Evolutionary conservation across 805 yeast species (phyloP).

Genomic region (Phaffomyces antillensis): DNA sequence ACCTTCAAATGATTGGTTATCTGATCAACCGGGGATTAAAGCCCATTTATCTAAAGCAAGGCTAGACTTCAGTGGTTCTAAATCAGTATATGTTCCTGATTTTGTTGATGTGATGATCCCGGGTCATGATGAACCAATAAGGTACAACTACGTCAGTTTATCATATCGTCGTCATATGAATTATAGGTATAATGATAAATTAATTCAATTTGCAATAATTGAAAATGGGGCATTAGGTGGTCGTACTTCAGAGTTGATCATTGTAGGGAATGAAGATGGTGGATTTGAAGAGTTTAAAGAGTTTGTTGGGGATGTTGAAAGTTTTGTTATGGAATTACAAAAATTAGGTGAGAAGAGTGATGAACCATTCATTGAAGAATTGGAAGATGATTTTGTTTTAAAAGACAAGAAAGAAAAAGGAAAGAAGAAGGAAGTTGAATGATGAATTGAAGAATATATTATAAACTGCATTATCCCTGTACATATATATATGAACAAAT

Average conservation of each 20-base stretch:
- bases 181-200: conserved; percentile 28
- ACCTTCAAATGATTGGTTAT: conserved; percentile 12
- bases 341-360: not conserved
- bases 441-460: too few relatives aligned
- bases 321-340: conserved; percentile 12
- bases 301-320: conserved; percentile 14
- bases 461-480: not conserved
- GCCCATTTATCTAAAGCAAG: conserved; percentile 31
- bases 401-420: not conserved
- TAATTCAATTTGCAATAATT: conserved; percentile 36
- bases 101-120: conserved; percentile 31
- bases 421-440: not conserved
- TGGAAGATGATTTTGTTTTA: too few relatives aligned
- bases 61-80: conserved; percentile 35
- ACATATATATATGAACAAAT: not conserved
- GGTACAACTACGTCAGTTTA: conserved; percentile 38
- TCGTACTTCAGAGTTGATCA: conserved; percentile 39
- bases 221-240: conserved; percentile 61
- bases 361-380: not conserved
- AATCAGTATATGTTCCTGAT: conserved; percentile 31
- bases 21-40: conserved; percentile 35
- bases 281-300: conserved; percentile 9
- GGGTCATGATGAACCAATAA: conserved; percentile 29
- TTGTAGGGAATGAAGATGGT: conserved; percentile 26
- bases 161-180: conserved; percentile 40